Evolutionary conservation across 1,139 yeast species (phyloP).

Genomic region (Candida tetrigidarum): DNA sequence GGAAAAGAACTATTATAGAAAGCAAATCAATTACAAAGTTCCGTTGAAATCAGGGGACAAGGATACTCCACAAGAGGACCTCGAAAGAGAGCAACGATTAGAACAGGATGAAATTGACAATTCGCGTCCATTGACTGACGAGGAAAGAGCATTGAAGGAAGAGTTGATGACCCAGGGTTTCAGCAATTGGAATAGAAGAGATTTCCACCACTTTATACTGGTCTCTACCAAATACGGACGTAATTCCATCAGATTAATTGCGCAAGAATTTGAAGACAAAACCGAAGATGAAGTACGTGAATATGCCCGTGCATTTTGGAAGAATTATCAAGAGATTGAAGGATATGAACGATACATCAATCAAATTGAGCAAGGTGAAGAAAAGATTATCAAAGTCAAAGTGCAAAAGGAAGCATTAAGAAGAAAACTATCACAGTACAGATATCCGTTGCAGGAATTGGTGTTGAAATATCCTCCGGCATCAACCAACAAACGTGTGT

Average conservation of each 20-base stretch:
- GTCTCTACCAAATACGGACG: slow-evolving; percentile 71
- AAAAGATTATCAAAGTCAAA: slow-evolving; percentile 58
- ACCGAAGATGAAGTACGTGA: slow-evolving; percentile 68
- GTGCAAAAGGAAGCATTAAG: slow-evolving; percentile 70
- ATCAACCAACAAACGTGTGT: slow-evolving; percentile 57
- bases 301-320: slow-evolving; percentile 73
- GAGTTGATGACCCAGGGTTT: slow-evolving; percentile 61
- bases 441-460: slow-evolving; percentile 68
- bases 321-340: slow-evolving; percentile 63
- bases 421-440: slow-evolving; percentile 62
- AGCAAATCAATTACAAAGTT: slow-evolving; percentile 53
- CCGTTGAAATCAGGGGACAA: slow-evolving; percentile 49
- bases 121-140: slow-evolving; percentile 69
- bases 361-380: slow-evolving; percentile 80
- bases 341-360: slow-evolving; percentile 70
- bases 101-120: slow-evolving; percentile 66
- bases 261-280: slow-evolving; percentile 67
- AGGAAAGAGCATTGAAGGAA: slow-evolving; percentile 61
- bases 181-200: slow-evolving; percentile 71
- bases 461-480: slow-evolving; percentile 65
- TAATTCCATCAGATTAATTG: slow-evolving; percentile 60
- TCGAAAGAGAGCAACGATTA: slow-evolving; percentile 57
- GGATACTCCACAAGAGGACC: slow-evolving; percentile 38
- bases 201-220: slow-evolving; percentile 67
- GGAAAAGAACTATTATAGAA: slow-evolving; percentile 63